Base-by-base conservation (phyloP, 257 asterid genomes). In the Cordia subcordata region DNA sequence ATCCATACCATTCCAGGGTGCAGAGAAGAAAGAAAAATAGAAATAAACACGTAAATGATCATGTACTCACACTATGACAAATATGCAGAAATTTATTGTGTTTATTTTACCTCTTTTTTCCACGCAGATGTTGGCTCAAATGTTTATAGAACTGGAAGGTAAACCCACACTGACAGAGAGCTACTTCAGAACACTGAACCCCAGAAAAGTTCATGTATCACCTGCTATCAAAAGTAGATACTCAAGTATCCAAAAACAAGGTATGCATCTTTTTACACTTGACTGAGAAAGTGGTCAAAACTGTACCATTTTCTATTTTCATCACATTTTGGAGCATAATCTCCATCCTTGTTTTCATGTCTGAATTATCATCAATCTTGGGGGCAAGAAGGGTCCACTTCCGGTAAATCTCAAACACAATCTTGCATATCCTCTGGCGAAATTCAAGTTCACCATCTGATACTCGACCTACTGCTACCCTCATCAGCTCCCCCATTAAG, bases 401-500 rank as follows among this genome's bases (percentile, higher is more conserved):
- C 77, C 96, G 70, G 53, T 86, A 77, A 68, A 92, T 86, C 78
- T 92, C 95, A 61, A 91, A 96, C 52, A 78, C 94, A 75, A 88
- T 88, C 33, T 65, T 73, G 76, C 96, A 88, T 58, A 92, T 92
- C 67, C 76, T 79, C 72, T 84, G 86, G 16, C 96, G 96, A 66
- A 68, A 92, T 39, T 88, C 96, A 39, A 79, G 73, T 69, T 92
- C 99, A 35, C 96, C 97, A 62, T 86, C 99, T 39, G 99, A 92
- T 68, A 92, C 86, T 73, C 97, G 80, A 59, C 99, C 94, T 15
- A 92, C 86, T 11, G 99, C 99, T 76, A 92, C 56, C 80, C 99
- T 77, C 96, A 92, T 92, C 67, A 92, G 76, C 78, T 92, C 97
- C 56, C 99, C 97, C 0, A 97, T 92, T 78, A 92, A 86, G 73